Conservation (phyloP, 768 basidiomycete genomes). For the Gloeopeniophorella convolvens region DNA sequence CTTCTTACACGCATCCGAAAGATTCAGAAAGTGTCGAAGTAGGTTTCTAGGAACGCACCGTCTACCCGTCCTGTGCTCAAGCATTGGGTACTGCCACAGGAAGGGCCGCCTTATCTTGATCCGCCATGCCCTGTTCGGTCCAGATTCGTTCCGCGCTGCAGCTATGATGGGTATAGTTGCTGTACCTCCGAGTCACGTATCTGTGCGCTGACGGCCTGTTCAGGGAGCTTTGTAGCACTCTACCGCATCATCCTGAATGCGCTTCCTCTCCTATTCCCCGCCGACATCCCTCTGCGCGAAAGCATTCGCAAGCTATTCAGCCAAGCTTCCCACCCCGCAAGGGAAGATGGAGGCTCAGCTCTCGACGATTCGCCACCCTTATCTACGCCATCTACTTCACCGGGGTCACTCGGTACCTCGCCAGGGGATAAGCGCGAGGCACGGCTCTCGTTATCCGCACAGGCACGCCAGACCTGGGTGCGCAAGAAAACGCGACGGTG, state of each 20-base stretch:
- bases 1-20: constrained; percentile 64
- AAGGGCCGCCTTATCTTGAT: constrained; percentile 61
- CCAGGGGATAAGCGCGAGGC: constrained; percentile 29
- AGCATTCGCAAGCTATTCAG: constrained; percentile 18
- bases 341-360: constrained; percentile 6
- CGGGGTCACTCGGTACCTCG: constrained; percentile 9
- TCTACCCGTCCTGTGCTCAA: not conserved
- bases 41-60: no score
- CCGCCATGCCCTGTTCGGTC: constrained; percentile 76
- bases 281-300: constrained; percentile 20
- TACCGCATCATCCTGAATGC: constrained; percentile 79
- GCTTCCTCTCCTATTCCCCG: constrained; percentile 61
- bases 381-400: constrained; percentile 11
- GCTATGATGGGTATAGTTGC: constrained; percentile 67
- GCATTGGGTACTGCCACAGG: constrained; percentile 32
- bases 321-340: constrained; percentile 26
- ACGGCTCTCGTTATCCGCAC: constrained; percentile 55
- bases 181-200: not conserved
- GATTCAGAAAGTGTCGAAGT: constrained; percentile 65
- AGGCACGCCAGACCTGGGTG: constrained; percentile 55
- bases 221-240: constrained; percentile 68
- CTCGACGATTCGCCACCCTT: constrained; percentile 22
- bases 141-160: constrained; percentile 78
- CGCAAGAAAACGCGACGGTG: constrained; percentile 65
- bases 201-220: no score